These are phyloP conservation scores for Diplodia mutila DNA, from an alignment of 2,329 filamentous ascomycete species.

Conservation along the genomic window DNA sequence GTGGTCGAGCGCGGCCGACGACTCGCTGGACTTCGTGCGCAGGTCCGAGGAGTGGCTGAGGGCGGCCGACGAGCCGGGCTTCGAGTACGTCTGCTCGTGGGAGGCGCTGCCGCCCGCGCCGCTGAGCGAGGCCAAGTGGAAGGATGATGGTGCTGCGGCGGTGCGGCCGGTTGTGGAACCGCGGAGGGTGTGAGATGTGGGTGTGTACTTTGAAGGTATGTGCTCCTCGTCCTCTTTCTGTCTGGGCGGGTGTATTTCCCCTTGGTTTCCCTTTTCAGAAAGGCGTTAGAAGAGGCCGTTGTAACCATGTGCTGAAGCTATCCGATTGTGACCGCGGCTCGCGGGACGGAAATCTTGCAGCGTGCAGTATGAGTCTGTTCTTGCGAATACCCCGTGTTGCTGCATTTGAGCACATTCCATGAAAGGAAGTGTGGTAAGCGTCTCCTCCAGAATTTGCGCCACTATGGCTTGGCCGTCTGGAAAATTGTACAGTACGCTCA, in stretches of 20 bases:
- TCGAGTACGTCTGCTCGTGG: conserved; percentile 14
- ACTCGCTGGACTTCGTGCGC: conserved; percentile 5
- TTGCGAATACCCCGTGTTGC: not conserved
- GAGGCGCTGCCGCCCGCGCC: not conserved
- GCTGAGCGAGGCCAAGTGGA: not conserved
- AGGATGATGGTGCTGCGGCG: not conserved
- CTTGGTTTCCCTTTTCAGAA: not conserved
- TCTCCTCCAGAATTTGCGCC: not conserved
- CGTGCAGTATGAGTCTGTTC: not conserved
- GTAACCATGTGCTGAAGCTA: not conserved
- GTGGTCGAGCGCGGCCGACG: conserved; percentile 12
- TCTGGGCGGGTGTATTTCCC: not conserved
- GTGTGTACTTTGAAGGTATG: not conserved
- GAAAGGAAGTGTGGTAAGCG: not conserved
- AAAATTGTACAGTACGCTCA: not conserved
- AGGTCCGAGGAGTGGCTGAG: conserved; percentile 10
- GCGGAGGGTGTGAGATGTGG: not conserved
- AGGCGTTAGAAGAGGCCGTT: not conserved
- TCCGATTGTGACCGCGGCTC: not conserved
- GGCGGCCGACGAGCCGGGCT: not conserved
- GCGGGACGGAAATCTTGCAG: not conserved
- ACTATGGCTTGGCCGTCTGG: not conserved
- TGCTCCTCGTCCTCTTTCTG: not conserved
- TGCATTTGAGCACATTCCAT: not conserved
- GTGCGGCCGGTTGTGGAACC: not conserved